Base-by-base conservation (phyloP, 169 alveolate genomes). In the Plasmodium adleri region DNA sequence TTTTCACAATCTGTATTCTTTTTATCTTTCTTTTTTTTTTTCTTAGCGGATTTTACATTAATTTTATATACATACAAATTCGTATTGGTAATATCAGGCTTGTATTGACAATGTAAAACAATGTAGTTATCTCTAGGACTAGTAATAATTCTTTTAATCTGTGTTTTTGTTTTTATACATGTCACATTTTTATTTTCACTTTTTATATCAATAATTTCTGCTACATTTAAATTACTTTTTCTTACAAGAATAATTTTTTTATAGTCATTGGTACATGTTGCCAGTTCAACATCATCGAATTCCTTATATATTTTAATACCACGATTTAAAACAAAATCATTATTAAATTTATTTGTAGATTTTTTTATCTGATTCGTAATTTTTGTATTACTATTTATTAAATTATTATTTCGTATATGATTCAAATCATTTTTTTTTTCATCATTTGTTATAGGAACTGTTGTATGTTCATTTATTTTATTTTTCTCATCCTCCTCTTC, bases 231-330 rank as follows among this genome's bases (percentile, higher is more conserved):
- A 26, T 68, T 22, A 8, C n/a, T 10, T 49, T 80, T 80, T 47
- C 64, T 80, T 13, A 80, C 90, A 3, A 80, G 56, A 5, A 80
- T 80, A 12, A 80, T 67, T 54, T 80, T 80, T 68, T 80, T 80
- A 66, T 80, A 68, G 58, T 80, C 90, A 50, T 52, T 49, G 13
- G 90, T 80, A 17, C 90, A 80, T 28, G 90, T 68, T 26, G 75
- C 75, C 26, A 80, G 17, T 17, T 80, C 90, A 10, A 80, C 90
- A 67, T 68, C 80, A 0, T 80, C 63, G 28, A 26, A 80, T 32
- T 80, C 90, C 70, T 68, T 80, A 12, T 67, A 80, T 12, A 80
- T 56, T 13, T 54, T 24, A 52, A 80, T 80, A 0, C 90, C 90
- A 1, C 90, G 56, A 67, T 80, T 80, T 9, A 80, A 5, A 20